A percentile compares a stretch with the other conserved stretches of the same genome.
phyloP scores from a whole-genome alignment of 768 basidiomycete species.

The Omphalotus guepiniiformis region DNA sequence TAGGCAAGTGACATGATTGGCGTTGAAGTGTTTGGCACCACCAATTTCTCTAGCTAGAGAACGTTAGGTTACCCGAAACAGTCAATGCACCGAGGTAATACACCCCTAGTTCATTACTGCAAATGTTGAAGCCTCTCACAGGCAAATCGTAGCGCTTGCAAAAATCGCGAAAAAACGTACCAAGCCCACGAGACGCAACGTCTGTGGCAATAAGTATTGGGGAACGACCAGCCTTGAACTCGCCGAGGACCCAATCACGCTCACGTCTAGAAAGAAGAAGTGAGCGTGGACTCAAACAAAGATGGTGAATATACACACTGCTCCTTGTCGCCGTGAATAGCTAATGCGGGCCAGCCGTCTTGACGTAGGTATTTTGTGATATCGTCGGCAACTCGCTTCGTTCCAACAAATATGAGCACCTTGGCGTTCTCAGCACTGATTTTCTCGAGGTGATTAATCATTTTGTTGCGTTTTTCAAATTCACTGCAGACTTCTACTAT shows the following conservation, averaged over 20 bases:
- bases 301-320: slow-evolving; percentile 53
- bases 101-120: neutral
- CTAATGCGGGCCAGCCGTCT: slow-evolving; percentile 99
- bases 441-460: slow-evolving; percentile 95
- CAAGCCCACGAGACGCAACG: slow-evolving; percentile 98
- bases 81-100: neutral
- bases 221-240: slow-evolving; percentile 97
- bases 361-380: slow-evolving; percentile 96
- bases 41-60: slow-evolving; percentile 5
- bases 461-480: slow-evolving; percentile 93
- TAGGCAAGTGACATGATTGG: slow-evolving; percentile 9
- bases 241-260: slow-evolving; percentile 97
- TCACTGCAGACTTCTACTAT: slow-evolving; percentile 96
- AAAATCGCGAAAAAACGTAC: slow-evolving; percentile 60
- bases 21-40: slow-evolving; percentile 11
- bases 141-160: slow-evolving; percentile 42
- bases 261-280: slow-evolving; percentile 59
- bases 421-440: slow-evolving; percentile 97
- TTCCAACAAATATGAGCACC: slow-evolving; percentile 97
- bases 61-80: slow-evolving; percentile 6
- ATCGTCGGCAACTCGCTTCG: slow-evolving; percentile 97
- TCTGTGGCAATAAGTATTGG: slow-evolving; percentile 99
- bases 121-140: neutral
- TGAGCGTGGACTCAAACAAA: neutral
- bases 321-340: slow-evolving; percentile 99